phyloP scores from a whole-genome alignment of 108 stramenopile genomes.

The Cyclotella sp. region DNA sequence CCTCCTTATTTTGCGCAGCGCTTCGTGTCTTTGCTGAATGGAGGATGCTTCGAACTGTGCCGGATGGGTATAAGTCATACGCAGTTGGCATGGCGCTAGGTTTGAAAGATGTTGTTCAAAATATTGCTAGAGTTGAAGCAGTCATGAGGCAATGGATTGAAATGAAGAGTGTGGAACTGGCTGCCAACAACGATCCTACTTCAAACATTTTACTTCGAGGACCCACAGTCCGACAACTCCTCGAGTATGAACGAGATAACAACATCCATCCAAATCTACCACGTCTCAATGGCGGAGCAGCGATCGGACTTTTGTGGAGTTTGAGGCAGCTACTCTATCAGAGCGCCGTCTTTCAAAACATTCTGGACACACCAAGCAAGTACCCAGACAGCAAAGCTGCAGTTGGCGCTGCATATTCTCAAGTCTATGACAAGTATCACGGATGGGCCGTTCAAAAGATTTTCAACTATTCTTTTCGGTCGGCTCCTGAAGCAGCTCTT shows the following conservation, averaged over 20 bases:
- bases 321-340: slow-evolving; percentile 74
- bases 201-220: slow-evolving; percentile 5
- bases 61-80: slow-evolving; percentile 75
- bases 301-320: slow-evolving; percentile 77
- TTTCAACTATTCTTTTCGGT: slow-evolving; percentile 68
- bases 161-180: slow-evolving; percentile 6
- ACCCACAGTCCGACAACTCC: slow-evolving; percentile 63
- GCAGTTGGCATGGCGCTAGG: slow-evolving; percentile 78
- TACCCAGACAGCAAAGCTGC: slow-evolving; percentile 51
- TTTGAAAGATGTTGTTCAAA: slow-evolving; percentile 78
- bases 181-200: slow-evolving; percentile 9
- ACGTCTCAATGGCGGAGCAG: slow-evolving; percentile 62
- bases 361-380: slow-evolving; percentile 48
- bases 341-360: slow-evolving; percentile 62
- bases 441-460: slow-evolving; percentile 79
- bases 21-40: slow-evolving; percentile 80
- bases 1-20: slow-evolving; percentile 67
- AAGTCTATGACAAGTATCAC: slow-evolving; percentile 74
- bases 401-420: slow-evolving; percentile 64
- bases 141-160: slow-evolving; percentile 63
- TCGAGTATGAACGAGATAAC: slow-evolving; percentile 56
- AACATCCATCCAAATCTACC: slow-evolving; percentile 65
- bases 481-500: slow-evolving; percentile 59
- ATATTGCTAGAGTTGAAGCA: slow-evolving; percentile 75
- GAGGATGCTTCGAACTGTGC: slow-evolving; percentile 78